Evolutionary conservation across 768 basidiomycete species (phyloP), one percentile per base, ranked within the genome.

Genomic region (Boletus sensibilis): DNA sequence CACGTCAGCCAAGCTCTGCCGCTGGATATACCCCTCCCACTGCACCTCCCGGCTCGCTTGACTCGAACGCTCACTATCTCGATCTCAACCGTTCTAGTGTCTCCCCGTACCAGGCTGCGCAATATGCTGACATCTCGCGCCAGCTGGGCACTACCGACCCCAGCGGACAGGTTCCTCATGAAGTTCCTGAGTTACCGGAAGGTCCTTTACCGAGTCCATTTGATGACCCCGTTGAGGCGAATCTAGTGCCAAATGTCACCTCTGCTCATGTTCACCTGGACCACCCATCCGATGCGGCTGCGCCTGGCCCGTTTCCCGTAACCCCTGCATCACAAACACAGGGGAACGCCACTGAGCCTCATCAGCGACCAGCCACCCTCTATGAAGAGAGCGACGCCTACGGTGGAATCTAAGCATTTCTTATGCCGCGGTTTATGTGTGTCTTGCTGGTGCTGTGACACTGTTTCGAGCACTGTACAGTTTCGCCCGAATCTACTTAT

Each of bases 351-450:
- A 31, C 58, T 42, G 48, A 49, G 2, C 49, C 51, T 31, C 65
- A 71, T 44, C 74, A 74, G 66, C 74, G 82, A 48, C 81, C 82
- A 13, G 69, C 74, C 56, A 79, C 76, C 42, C 37, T 78, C 52
- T 89, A 88, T 60, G 79, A 84, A 60, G 79, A 80, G 34, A 82
- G 83, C 29, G 87, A 90, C 59, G 86, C 83, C 44, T 90, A 90
- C 61, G 85, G 79, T 25, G 88, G 86, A 31, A 81, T 89, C 67
- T 88, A 72, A 78, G 43, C 50, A 27, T 13, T 20, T 33, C 29
- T 13, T 42, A 35, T 16, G 13, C 43, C 44, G 16, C 8, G 20
- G 54, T 29, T 37, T 51, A 40, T 61, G 13, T 53, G 51, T 58
- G 51, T 52, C 49, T 53, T 49, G 43, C 31, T 41, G 60, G 57